These are phyloP conservation scores for Lolium multiflorum DNA, from an alignment of 176 grass and related monocot genomes.

Conservation along the genomic window DNA sequence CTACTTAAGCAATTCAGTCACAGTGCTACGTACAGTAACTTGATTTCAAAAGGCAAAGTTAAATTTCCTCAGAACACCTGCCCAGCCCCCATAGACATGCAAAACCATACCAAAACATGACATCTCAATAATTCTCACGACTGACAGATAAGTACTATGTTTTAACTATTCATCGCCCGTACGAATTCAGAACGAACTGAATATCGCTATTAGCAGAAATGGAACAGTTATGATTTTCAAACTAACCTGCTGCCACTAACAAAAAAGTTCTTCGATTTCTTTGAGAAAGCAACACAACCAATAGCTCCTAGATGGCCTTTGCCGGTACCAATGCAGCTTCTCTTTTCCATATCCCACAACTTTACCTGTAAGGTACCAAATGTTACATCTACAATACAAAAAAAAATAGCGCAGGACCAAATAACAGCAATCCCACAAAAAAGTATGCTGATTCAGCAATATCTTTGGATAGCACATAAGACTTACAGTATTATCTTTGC, in stretches of 20 bases:
- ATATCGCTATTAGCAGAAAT: constrained; percentile 3
- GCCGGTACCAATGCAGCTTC: constrained; percentile 79
- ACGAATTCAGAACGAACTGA: neutral
- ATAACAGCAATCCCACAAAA: neutral
- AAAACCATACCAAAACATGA: constrained; percentile 11
- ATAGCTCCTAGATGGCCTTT: constrained; percentile 89
- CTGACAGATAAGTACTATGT: neutral
- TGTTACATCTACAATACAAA: neutral
- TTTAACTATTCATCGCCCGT: neutral
- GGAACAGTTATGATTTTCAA: constrained; percentile 16
- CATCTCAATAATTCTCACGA: neutral
- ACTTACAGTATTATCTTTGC: constrained; percentile 96
- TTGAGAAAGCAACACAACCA: constrained; percentile 90
- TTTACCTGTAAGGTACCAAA: constrained; percentile 61
- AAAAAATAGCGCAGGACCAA: neutral
- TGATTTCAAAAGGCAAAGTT: neutral
- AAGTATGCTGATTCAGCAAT: neutral
- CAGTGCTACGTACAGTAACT: constrained; percentile 19
- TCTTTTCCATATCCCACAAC: constrained; percentile 85
- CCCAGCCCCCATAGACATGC: neutral
- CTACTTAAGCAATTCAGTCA: neutral
- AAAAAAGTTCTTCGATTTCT: constrained; percentile 84
- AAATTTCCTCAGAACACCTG: constrained; percentile 7
- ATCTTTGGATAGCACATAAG: neutral
- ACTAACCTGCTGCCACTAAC: constrained; percentile 93